Evolutionary conservation across 345 rosid species (phyloP), one percentile per base, ranked within the genome.

Genomic region (Populus deltoides): DNA sequence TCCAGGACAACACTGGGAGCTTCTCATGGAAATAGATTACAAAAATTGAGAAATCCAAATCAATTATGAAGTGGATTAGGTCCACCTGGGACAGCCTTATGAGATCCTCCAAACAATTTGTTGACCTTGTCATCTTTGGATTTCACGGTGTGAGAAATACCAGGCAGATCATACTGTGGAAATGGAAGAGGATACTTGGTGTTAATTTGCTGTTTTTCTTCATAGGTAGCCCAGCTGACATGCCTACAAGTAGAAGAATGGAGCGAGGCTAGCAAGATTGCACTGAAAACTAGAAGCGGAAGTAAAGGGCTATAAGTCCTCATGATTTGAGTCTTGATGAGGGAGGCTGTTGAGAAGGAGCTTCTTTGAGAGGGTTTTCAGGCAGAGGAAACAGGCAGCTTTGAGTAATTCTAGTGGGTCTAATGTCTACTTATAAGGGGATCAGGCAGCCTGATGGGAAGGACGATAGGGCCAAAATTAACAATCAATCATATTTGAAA

Each of bases 41-140:
- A 7, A 76, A 76, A 5, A 1, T 11, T 13, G 29, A 67, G 31
- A 78, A 47, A 63, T 45, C 65, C 8, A 12, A 43, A 35, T 84
- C 77, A 89, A 74, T 89, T 89, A 78, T 89, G 92, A 77, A 89
- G 90, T 16, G 92, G 90, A 73, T 89, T 88, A 7, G 90, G 92
- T 68, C 92, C 92, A 29, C 84, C 84, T 0, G 92, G 90, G 61
- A 88, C 89, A 51, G 24, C 47, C 66, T 74, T 74, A 71, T 79
- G 67, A 6, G 88, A 76, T 35, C 72, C 77, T 31, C 45, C 72
- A 35, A n/a, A 82, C 25, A 62, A 8, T 31, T 78, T 68, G 39
- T 62, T 78, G 59, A 65, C 41, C 67, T 68, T 77, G 74, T 70
- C 27, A 24, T 61, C 69, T 62, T 41, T 31, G 10, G 73, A 45